Evolutionary conservation across 2,329 filamentous ascomycete species (phyloP).

Genomic region (Colletotrichum falcatum): DNA sequence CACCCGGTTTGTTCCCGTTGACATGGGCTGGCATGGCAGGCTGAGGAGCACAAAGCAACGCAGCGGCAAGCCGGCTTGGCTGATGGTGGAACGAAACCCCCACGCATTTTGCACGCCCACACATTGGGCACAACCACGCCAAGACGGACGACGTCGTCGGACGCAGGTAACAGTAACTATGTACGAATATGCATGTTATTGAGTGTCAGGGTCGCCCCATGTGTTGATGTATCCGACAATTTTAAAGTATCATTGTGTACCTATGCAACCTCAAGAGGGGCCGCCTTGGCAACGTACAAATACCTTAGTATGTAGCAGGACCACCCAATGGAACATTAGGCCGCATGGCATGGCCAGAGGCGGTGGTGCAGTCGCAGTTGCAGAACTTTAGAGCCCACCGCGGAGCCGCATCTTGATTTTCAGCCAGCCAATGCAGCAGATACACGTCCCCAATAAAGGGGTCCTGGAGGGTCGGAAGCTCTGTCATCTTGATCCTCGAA

Average conservation of each 20-base stretch:
- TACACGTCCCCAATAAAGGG: conserved; percentile 16
- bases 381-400: conserved; percentile 5
- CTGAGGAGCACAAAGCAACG: neutral
- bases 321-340: neutral
- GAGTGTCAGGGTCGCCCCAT: no score
- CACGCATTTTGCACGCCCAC: conserved; percentile 19
- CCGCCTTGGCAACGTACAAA: no score
- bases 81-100: conserved; percentile 34
- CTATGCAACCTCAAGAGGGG: no score
- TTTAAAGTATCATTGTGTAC: no score
- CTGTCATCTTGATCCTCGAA: conserved; percentile 26
- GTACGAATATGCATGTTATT: no score
- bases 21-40: conserved; percentile 14
- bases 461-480: conserved; percentile 8
- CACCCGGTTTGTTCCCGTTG: conserved; percentile 11
- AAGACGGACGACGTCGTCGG: neutral
- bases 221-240: no score
- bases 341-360: conserved; percentile 2
- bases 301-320: conserved; percentile 4
- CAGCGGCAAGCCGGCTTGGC: neutral
- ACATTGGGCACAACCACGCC: neutral
- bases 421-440: conserved; percentile 7
- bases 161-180: neutral
- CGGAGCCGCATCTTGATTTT: conserved; percentile 33
- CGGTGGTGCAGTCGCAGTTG: neutral